phyloP scores from a whole-genome alignment of 176 grass and related monocot species.

The Elymus sibiricus region DNA sequence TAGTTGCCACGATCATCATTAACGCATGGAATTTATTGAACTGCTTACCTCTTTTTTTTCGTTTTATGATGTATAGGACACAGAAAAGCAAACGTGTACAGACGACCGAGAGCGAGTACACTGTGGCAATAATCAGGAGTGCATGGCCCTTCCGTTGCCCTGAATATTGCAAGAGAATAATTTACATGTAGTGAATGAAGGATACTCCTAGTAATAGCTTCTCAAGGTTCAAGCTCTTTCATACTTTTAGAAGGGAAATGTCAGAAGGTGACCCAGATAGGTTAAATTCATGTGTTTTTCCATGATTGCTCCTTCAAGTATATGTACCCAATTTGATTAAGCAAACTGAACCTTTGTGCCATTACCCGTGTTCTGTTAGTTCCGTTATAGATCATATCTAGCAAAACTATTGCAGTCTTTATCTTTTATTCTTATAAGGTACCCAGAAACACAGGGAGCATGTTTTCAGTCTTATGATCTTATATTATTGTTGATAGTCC shows the following conservation, averaged over 20 bases:
- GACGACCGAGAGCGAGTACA: constrained; percentile 7
- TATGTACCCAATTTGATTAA: background rate
- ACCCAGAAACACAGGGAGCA: background rate
- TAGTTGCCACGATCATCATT: background rate
- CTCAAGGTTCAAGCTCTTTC: background rate
- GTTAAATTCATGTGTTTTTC: background rate
- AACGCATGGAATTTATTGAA: background rate
- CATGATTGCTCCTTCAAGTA: background rate
- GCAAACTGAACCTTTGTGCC: background rate
- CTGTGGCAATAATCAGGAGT: constrained; percentile 26
- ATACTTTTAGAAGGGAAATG: background rate
- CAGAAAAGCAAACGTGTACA: constrained; percentile 38
- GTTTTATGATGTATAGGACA: constrained; percentile 14
- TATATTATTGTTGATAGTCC: background rate
- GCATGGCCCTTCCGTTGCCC: constrained; percentile 25
- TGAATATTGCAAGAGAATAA: constrained; percentile 11
- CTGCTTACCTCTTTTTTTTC: constrained; percentile 23
- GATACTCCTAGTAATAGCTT: background rate
- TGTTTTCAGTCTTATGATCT: background rate
- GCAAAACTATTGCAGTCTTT: background rate
- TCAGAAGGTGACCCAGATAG: constrained; percentile 4
- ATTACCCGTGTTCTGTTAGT: background rate
- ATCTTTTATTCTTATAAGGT: background rate
- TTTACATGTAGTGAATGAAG: background rate
- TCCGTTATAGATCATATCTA: background rate